Conservation (phyloP, 1,284 basidiomycete species). For the Irpex sp. region DNA sequence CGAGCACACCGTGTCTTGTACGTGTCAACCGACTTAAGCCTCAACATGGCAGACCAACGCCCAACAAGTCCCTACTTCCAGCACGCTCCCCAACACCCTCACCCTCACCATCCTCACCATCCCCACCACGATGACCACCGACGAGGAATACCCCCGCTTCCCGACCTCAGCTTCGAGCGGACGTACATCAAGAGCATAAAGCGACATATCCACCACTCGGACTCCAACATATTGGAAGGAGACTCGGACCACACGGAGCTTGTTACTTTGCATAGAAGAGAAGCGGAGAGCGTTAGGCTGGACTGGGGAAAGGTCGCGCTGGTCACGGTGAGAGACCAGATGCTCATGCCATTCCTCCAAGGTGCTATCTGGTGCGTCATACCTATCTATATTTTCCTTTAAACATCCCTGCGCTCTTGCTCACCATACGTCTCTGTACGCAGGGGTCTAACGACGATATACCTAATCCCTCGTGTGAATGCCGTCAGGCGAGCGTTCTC, state of each 20-base stretch:
- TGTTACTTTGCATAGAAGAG: constrained; percentile 13
- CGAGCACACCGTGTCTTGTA: background rate
- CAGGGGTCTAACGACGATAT: constrained; percentile 25
- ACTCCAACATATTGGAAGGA: constrained; percentile 11
- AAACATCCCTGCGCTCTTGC: too few species aligned
- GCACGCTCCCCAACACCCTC: background rate
- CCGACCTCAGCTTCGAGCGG: constrained; percentile 72
- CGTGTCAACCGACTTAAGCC: background rate
- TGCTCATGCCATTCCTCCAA: constrained; percentile 64
- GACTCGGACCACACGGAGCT: constrained; percentile 27
- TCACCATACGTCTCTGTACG: too few species aligned
- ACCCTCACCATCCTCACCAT: background rate
- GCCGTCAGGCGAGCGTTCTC: constrained; percentile 16
- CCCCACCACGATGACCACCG: background rate
- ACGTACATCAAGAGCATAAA: constrained; percentile 60
- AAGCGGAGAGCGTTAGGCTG: constrained; percentile 36
- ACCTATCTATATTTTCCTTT: too few species aligned
- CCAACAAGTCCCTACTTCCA: background rate
- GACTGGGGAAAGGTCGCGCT: constrained; percentile 60
- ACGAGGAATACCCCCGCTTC: constrained; percentile 24
- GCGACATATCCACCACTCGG: constrained; percentile 47
- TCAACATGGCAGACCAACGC: background rate
- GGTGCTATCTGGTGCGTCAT: constrained; percentile 69
- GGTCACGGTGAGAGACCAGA: constrained; percentile 65
- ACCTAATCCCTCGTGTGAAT: constrained; percentile 18